A percentile compares a stretch with the other conserved stretches of the same genome.
phyloP scores from a whole-genome alignment of 257 asterid species.

The Pogostemon cablin region DNA sequence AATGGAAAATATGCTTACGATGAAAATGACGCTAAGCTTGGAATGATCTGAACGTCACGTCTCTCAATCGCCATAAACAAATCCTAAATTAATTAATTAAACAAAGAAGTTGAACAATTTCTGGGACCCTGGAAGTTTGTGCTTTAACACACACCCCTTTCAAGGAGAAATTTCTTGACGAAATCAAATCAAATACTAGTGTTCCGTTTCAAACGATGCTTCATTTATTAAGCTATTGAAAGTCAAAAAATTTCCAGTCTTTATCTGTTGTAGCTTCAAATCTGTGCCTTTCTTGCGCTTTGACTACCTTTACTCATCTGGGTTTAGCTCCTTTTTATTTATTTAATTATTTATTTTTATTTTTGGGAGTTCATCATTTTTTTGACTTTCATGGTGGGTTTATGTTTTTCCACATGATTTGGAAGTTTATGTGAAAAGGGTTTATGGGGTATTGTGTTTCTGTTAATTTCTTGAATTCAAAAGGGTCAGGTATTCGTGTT shows the following conservation, averaged over 20 bases:
- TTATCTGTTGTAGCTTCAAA: slow-evolving; percentile 14
- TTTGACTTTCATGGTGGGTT: slow-evolving; percentile 5
- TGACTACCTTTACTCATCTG: slow-evolving; percentile 38
- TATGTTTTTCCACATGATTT: slow-evolving; percentile 8
- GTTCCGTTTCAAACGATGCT: slow-evolving; percentile 19
- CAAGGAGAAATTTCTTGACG: slow-evolving; percentile 37
- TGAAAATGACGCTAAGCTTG: slow-evolving; percentile 71
- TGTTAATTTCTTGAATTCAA: slow-evolving; percentile 20
- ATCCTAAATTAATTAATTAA: slow-evolving; percentile 37
- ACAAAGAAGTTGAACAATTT: slow-evolving; percentile 31
- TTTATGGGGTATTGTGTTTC: slow-evolving; percentile 36
- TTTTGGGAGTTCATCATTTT: slow-evolving; percentile 3
- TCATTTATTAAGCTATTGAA: slow-evolving; percentile 23
- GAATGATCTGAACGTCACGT: slow-evolving; percentile 64
- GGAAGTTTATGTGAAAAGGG: slow-evolving; percentile 39
- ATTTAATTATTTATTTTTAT: not conserved
- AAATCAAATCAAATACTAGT: slow-evolving; percentile 26
- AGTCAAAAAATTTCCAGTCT: slow-evolving; percentile 28
- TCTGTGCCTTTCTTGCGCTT: slow-evolving; percentile 23
- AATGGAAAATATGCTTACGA: slow-evolving; percentile 52
- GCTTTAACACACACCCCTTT: slow-evolving; percentile 33
- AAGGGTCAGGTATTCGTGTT: slow-evolving; percentile 31
- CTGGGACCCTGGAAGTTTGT: slow-evolving; percentile 51
- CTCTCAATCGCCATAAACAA: slow-evolving; percentile 41
- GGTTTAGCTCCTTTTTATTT: slow-evolving; percentile 32